Base-by-base conservation (phyloP, 257 asterid genomes). In the Mitragyna speciosa region DNA sequence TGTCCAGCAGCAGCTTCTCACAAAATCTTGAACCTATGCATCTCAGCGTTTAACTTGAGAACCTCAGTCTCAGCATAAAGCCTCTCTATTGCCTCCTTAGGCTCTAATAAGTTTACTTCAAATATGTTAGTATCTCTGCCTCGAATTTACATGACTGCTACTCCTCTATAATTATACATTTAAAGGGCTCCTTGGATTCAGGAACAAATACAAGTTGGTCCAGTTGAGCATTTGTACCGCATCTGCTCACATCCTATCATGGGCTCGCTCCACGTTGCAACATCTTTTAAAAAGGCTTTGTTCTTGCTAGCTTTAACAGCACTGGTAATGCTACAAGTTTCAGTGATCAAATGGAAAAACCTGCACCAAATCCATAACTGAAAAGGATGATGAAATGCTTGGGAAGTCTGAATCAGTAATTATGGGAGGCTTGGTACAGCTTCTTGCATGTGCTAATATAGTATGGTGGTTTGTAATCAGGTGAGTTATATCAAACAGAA, bases 351-450 rank as follows among this genome's bases (percentile, higher is more conserved):
- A 36, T 4, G 3, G 39, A 36, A 36, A 36, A 36, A 82, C 79
- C 88, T 85, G 80, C 77, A 83, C 41, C 47, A 45, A 79, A 49
- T 81, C 52, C 74, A 66, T 7, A 64, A 54, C 39, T 4, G 19
- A 1, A 31, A 64, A 17, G 49, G 61, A 66, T 16, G 33, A 19
- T 12, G 22, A n/a, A 51, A 45, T 52, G 49, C 70, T 17, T 39
- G 0, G 70, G 63, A 78, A 73, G 66, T 71, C 16, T n/a, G 4
- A 5, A 15, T 47, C 64, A 45, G 22, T 17, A 39, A 49, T 47
- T 72, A 51, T 17, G 2, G 36, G 76, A 72, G 4, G n/a, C 59
- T 22, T 43, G 72, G 47, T 16, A 56, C 63, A 56, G 22, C 19
- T 56, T 31, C 30, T 10, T 1, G 14, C 9, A 39, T 64, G 70